Evolutionary conservation across 2,329 filamentous ascomycete species (phyloP), one percentile per base, ranked within the genome.

Genomic region (Delphinella strobiligena): DNA sequence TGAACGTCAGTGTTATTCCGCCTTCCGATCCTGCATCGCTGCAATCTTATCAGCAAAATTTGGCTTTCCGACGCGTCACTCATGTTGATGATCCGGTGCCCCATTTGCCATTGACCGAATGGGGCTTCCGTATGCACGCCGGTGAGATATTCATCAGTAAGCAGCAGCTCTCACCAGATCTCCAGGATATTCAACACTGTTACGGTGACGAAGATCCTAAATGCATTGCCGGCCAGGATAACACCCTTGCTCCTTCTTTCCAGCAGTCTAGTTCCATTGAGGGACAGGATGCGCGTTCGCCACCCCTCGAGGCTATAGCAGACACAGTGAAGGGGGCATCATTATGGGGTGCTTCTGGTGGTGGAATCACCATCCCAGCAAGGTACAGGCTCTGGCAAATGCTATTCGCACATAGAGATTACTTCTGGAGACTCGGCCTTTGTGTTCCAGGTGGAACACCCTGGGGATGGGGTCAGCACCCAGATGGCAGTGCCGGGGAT

Each of bases 361-460:
- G 35, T 15, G 31, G 27, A 5, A 34, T 27, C 30, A 36, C 36
- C 7, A 60, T 71, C 12, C 68, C 61, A n/a, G 61, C 60, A 59
- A 73, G 60, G 58, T 88, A 72, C 51, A 83, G 81, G 58, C 71
- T 93, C n/a, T 94, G 89, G 86, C 78, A 94, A 61, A 65, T 95
- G 5, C 80, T 96, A 54, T 93, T 93, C 60, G 83, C 88, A 1
- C 91, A 98, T 62, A 69, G 91, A 30, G 91, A 98, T 63, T 98
- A 98, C 60, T 96, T 98, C 61, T 93, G 86, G 84, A 72, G 91
- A 41, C 61, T 98, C 38, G 91, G 91, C 0, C 64, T 96, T 22
- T 98, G 91, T 62, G 68, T 95, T 2, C 88, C 89, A 27, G 36
- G 41, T 14, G 41, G 41, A 8, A 36, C 38, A n/a, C 41, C 41